Conservation (phyloP, 306 rosid species). For the Geum urbanum region DNA sequence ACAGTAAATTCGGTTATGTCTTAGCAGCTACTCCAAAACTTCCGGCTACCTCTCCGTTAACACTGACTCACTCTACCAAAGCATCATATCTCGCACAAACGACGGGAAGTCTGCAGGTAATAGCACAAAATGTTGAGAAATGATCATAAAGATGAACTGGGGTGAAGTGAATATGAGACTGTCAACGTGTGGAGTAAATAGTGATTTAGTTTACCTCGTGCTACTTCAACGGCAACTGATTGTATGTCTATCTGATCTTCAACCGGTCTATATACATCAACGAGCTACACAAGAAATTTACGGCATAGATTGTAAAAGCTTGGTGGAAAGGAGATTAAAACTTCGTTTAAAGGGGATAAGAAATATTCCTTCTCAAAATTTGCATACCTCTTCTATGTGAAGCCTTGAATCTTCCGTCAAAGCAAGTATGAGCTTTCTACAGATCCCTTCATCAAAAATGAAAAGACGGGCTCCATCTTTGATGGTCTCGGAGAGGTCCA, state of each 20-base stretch:
- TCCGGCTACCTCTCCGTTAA: constrained; percentile 60
- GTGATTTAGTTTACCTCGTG: constrained; percentile 50
- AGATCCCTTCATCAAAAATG: constrained; percentile 79
- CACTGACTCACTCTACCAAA: constrained; percentile 78
- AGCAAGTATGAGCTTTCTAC: constrained; percentile 91
- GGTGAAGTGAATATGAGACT: neutral
- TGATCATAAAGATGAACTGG: neutral
- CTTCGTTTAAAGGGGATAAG: neutral
- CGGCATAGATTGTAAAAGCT: constrained; percentile 19
- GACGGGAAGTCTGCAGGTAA: constrained; percentile 60
- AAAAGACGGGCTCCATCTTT: constrained; percentile 96
- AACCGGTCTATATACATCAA: constrained; percentile 80
- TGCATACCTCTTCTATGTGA: constrained; percentile 83
- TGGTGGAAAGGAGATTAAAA: neutral
- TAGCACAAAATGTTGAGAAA: neutral
- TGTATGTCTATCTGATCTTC: constrained; percentile 86
- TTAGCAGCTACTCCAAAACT: constrained; percentile 29
- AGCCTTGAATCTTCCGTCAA: constrained; percentile 95
- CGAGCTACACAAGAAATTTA: constrained; percentile 57
- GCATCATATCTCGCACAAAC: constrained; percentile 72
- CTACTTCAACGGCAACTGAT: constrained; percentile 84
- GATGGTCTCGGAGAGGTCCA: constrained; percentile 92
- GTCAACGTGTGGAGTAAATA: neutral
- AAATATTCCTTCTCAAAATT: constrained; percentile 9
- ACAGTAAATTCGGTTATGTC: constrained; percentile 13